A percentile compares a stretch with the other conserved stretches of the same genome.
Evolutionary conservation across 169 alveolate genomes (phyloP).

Genomic region (Plasmodium yoelii): DNA sequence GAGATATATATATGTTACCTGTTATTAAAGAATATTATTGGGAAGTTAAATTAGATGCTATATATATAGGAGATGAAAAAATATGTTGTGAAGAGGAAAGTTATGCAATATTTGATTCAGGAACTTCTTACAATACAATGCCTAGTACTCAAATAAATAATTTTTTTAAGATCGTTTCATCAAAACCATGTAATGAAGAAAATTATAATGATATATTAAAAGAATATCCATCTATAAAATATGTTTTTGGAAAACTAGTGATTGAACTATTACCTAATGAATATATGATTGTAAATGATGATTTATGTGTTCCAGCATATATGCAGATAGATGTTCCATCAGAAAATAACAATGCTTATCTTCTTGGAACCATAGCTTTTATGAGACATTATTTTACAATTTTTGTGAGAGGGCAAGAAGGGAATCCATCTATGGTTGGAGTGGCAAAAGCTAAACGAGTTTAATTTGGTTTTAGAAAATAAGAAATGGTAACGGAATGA

Average conservation of each 20-base stretch:
- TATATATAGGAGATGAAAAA: constrained; percentile 88
- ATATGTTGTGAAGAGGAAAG: constrained; percentile 88
- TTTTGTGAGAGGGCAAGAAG: constrained; percentile 76
- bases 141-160: constrained; percentile 83
- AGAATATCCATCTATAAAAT: constrained; percentile 80
- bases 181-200: constrained; percentile 41
- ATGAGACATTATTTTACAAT: constrained; percentile 90
- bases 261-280: constrained; percentile 78
- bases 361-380: constrained; percentile 89
- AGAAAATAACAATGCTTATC: constrained; percentile 90
- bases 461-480: background rate
- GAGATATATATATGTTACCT: constrained; percentile 88
- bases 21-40: constrained; percentile 91
- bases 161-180: constrained; percentile 76
- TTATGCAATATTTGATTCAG: constrained; percentile 90
- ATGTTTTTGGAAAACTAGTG: constrained; percentile 79
- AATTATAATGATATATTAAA: constrained; percentile 62
- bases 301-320: constrained; percentile 88
- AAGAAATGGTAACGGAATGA: background rate
- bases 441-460: constrained; percentile 40
- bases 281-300: constrained; percentile 78
- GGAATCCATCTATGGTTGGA: constrained; percentile 83
- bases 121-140: constrained; percentile 90
- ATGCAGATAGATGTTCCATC: constrained; percentile 93
- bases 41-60: constrained; percentile 89